Evolutionary conservation across 2,329 filamentous ascomycete species (phyloP).

Genomic region (Trichophyton benhamiae): DNA sequence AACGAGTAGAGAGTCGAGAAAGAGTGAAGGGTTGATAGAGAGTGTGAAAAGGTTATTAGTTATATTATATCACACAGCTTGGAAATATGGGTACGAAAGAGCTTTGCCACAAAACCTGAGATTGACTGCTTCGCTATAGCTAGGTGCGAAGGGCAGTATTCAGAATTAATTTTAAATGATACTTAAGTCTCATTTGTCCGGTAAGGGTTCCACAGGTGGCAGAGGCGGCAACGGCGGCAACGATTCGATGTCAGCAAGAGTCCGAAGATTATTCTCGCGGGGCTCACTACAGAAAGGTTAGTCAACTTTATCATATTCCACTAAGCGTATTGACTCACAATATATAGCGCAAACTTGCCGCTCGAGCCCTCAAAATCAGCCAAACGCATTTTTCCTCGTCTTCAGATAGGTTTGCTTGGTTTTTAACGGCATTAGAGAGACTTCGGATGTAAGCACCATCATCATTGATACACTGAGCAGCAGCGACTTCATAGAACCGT

Average conservation of each 20-base stretch:
- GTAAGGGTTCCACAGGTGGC: background rate
- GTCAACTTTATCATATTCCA: background rate
- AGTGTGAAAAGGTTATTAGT: too few relatives aligned
- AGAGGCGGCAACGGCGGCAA: background rate
- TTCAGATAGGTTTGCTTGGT: slow-evolving; percentile 14
- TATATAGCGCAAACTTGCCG: slow-evolving; percentile 4
- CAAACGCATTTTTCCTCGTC: slow-evolving; percentile 15
- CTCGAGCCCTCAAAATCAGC: slow-evolving; percentile 10
- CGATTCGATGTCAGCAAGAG: background rate
- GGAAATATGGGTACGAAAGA: too few relatives aligned
- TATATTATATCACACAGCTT: too few relatives aligned
- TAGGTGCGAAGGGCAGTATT: too few relatives aligned
- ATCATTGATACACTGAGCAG: slow-evolving; percentile 13
- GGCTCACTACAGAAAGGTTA: background rate
- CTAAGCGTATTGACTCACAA: background rate
- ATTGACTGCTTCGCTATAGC: too few relatives aligned
- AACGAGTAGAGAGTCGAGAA: too few relatives aligned
- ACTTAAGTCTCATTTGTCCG: background rate
- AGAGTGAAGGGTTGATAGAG: too few relatives aligned
- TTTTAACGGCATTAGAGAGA: background rate
- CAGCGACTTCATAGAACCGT: slow-evolving; percentile 16
- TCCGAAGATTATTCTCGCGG: background rate
- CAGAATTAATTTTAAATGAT: background rate
- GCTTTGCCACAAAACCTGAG: too few relatives aligned
- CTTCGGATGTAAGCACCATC: background rate